phyloP scores from a whole-genome alignment of 1,284 basidiomycete genomes.

The Cerrena zonata region DNA sequence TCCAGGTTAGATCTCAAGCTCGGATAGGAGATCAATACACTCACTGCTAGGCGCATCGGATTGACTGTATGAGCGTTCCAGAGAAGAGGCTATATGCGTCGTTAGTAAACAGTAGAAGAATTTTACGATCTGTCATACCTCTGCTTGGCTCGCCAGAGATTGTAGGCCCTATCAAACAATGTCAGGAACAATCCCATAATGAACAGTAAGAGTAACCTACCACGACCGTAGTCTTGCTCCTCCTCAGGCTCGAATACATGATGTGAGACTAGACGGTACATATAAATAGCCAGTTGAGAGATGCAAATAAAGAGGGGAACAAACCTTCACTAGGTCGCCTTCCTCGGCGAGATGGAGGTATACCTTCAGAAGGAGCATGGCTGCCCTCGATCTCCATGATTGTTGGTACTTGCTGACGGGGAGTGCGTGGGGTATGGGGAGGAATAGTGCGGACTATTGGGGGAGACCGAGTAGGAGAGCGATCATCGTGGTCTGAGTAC shows the following conservation, averaged over 20 bases:
- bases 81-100: not conserved
- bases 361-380: not conserved
- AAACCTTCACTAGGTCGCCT: not conserved
- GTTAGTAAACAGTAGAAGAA: not conserved
- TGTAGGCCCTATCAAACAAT: not conserved
- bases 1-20: not conserved
- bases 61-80: constrained; percentile 11
- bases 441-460: not conserved
- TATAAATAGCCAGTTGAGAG: not conserved
- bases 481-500: not conserved
- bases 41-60: constrained; percentile 9
- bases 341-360: not conserved
- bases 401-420: not conserved
- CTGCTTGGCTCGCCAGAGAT: not conserved
- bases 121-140: not conserved
- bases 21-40: not conserved
- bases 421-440: not conserved
- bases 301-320: not conserved
- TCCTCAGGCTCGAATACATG: not conserved
- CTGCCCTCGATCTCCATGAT: not conserved
- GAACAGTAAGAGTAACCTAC: too few species aligned
- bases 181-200: too few species aligned
- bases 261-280: too few species aligned
- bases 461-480: not conserved
- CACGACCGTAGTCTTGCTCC: not conserved